Conservation (phyloP, 176 grass and related monocot genomes). For the Bolboschoenus planiculmis region DNA sequence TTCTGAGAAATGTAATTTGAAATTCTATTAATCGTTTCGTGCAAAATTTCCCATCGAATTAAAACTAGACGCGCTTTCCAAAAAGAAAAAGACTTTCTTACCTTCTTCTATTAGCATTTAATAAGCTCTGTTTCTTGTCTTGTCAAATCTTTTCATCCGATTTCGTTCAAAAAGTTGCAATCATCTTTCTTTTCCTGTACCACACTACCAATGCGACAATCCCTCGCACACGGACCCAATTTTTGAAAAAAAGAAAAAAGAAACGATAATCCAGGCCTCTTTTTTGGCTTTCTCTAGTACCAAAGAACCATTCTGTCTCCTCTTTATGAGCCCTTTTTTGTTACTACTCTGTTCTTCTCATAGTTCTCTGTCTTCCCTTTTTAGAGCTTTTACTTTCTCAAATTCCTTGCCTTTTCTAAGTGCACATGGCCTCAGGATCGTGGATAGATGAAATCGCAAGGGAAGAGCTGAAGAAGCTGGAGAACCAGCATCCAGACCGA, state of each 20-base stretch:
- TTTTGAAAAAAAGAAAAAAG: no score
- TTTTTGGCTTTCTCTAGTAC: not conserved
- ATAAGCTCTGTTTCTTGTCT: not conserved
- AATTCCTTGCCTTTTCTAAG: not conserved
- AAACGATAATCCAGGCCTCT: not conserved
- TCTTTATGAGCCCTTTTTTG: not conserved
- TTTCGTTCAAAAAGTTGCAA: not conserved
- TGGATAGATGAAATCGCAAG: slow-evolving; percentile 63
- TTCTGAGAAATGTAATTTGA: no score
- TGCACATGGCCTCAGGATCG: slow-evolving; percentile 16
- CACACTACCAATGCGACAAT: not conserved
- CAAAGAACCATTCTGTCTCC: not conserved
- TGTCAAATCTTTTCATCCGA: not conserved
- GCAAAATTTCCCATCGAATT: no score
- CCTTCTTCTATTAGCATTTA: not conserved
- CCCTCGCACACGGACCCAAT: no score
- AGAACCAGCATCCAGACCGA: slow-evolving; percentile 54
- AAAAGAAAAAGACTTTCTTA: no score
- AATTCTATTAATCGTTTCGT: no score
- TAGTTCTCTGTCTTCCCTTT: not conserved
- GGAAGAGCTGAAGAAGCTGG: slow-evolving; percentile 73
- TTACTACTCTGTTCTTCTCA: not conserved
- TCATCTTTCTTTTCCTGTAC: not conserved
- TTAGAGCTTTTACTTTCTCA: not conserved
- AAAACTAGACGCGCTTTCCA: no score